These are phyloP conservation scores for Pichia kluyveri DNA, from an alignment of 805 yeast species.

Conservation along the genomic window DNA sequence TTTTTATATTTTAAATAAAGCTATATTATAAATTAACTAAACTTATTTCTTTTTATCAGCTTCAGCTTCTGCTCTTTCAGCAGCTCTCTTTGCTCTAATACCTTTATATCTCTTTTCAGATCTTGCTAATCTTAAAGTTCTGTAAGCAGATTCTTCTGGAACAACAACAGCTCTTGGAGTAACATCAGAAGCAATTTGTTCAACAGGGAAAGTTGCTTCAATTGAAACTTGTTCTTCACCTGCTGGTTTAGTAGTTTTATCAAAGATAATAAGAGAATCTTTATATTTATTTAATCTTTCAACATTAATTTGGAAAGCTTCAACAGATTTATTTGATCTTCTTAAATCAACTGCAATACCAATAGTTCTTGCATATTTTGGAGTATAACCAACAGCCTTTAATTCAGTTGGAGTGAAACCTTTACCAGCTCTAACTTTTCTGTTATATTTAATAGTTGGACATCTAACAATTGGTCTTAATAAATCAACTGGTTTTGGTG, in stretches of 20 bases:
- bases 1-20: neutral
- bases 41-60: constrained; percentile 96
- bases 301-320: constrained; percentile 90
- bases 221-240: constrained; percentile 79
- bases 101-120: constrained; percentile 91
- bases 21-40: neutral
- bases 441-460: constrained; percentile 98
- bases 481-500: constrained; percentile 96
- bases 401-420: constrained; percentile 98
- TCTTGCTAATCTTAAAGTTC: constrained; percentile 93
- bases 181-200: constrained; percentile 62
- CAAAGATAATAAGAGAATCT: constrained; percentile 92
- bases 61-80: constrained; percentile 97
- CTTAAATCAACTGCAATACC: constrained; percentile 99
- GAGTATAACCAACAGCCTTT: constrained; percentile 92
- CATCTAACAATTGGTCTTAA: constrained; percentile 98
- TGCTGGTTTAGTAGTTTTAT: constrained; percentile 71
- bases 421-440: constrained; percentile 99
- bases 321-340: constrained; percentile 97
- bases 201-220: constrained; percentile 84
- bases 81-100: constrained; percentile 96
- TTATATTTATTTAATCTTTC: constrained; percentile 94
- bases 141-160: constrained; percentile 68
- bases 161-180: constrained; percentile 85
- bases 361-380: constrained; percentile 94